phyloP scores from a whole-genome alignment of 108 stramenopile species.

The Cylindrotheca closterium region DNA sequence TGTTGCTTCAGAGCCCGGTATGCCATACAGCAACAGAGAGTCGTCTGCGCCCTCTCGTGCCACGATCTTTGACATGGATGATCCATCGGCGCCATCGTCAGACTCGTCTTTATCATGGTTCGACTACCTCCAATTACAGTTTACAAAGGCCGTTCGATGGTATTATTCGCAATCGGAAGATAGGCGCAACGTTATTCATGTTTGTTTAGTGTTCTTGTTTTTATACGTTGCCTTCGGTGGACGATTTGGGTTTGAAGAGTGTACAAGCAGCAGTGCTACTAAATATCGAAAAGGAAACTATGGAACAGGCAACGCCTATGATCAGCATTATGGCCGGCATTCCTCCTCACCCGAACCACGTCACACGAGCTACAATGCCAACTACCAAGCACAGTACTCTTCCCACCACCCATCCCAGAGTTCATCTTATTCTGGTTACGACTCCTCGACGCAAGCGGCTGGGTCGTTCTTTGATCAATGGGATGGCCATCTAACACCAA shows the following conservation, averaged over 20 bases:
- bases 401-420: not conserved
- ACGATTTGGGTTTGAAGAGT: slow-evolving; percentile 63
- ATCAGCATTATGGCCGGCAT: slow-evolving; percentile 35
- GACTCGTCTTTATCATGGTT: no score
- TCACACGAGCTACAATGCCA: not conserved
- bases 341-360: slow-evolving; percentile 6
- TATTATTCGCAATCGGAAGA: slow-evolving; percentile 12
- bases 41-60: slow-evolving; percentile 11
- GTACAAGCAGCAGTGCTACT: not conserved
- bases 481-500: slow-evolving; percentile 50
- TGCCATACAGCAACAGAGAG: not conserved
- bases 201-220: slow-evolving; percentile 42
- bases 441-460: not conserved
- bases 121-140: no score
- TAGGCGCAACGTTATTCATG: slow-evolving; percentile 62
- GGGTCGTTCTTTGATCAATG: slow-evolving; percentile 36
- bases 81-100: no score
- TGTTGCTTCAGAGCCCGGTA: not conserved
- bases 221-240: slow-evolving; percentile 82
- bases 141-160: no score
- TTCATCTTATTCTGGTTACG: not conserved
- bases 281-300: slow-evolving; percentile 48
- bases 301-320: slow-evolving; percentile 56
- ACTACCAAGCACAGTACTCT: not conserved
- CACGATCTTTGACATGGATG: no score